These are phyloP conservation scores for Leishmania arabica DNA, from an alignment of 208 protist species.

Conservation along the genomic window DNA sequence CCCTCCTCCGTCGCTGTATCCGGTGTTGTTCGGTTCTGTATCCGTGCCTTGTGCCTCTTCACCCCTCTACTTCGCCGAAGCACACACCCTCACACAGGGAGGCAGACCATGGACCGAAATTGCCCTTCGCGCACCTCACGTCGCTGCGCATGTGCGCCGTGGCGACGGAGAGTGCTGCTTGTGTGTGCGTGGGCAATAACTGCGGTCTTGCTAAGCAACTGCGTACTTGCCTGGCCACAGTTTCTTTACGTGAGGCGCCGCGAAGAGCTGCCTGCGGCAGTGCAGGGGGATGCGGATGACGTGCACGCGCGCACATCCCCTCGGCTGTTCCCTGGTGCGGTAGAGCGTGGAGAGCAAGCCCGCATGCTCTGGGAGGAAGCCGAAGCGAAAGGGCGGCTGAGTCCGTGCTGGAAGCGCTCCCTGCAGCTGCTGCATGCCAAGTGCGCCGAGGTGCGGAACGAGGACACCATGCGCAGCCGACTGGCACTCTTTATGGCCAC, in stretches of 20 bases:
- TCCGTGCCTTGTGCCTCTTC: neutral
- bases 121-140: neutral
- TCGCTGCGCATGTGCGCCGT: conserved; percentile 1
- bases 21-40: neutral
- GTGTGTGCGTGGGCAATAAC: neutral
- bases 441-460: conserved; percentile 44
- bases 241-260: conserved; percentile 3
- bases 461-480: conserved; percentile 64
- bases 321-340: conserved; percentile 2
- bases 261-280: neutral
- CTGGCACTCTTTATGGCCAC: conserved; percentile 78
- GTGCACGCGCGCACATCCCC: neutral
- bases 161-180: neutral
- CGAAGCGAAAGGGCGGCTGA: conserved; percentile 53
- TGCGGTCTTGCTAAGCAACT: neutral
- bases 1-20: neutral
- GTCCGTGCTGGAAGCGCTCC: conserved; percentile 76
- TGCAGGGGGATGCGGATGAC: neutral
- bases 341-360: conserved; percentile 24
- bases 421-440: conserved; percentile 43
- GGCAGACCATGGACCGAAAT: neutral
- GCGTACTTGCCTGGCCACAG: conserved; percentile 17
- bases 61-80: neutral
- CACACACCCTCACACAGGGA: neutral
- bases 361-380: conserved; percentile 47